These are phyloP conservation scores for Coemansia sp. DNA, from an alignment of 192 early-diverging fungal species.

Conservation along the genomic window DNA sequence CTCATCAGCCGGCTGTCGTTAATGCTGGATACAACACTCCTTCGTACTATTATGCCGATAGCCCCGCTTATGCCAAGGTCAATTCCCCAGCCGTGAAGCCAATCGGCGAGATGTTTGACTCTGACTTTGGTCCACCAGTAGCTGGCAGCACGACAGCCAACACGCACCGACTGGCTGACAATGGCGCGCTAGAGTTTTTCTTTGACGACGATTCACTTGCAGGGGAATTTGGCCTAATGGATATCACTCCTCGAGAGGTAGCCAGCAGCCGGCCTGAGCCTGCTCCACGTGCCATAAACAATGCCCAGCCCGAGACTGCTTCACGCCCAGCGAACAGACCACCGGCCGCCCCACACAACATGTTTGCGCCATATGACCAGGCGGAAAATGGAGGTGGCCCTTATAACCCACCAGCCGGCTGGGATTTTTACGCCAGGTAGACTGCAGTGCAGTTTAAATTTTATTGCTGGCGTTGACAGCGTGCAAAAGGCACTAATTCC, in stretches of 20 bases:
- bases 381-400: neutral
- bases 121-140: neutral
- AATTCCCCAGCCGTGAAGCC: neutral
- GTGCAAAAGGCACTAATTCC: neutral
- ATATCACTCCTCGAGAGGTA: neutral
- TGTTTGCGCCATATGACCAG: neutral
- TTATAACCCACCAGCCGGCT: neutral
- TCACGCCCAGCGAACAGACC: neutral
- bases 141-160: neutral
- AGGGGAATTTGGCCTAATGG: neutral
- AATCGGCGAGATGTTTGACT: constrained; percentile 3
- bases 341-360: neutral
- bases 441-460: neutral
- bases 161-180: neutral
- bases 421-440: neutral
- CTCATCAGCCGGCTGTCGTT: neutral
- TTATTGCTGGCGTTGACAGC: neutral
- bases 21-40: neutral
- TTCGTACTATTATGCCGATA: neutral
- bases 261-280: neutral
- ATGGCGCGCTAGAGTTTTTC: constrained; percentile 5
- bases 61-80: neutral
- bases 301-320: neutral
- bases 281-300: neutral
- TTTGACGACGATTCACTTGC: neutral